Evolutionary conservation across 371 early-diverging fungal species (phyloP), one percentile per base, ranked within the genome.

Genomic region (Rhizoclosmatium hyalinum): DNA sequence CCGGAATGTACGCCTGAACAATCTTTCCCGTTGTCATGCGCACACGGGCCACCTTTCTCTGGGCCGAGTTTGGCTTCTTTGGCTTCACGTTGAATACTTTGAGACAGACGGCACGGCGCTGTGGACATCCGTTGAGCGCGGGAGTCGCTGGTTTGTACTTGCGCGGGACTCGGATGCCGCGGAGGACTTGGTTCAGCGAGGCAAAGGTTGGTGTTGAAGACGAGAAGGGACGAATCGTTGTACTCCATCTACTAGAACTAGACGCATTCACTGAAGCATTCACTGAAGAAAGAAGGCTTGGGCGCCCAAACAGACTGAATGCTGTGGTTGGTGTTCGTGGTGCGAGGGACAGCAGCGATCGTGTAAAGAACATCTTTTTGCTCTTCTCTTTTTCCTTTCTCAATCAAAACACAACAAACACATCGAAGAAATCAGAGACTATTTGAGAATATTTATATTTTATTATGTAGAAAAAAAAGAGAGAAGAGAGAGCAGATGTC

Each of bases 121-220:
- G 95, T 67, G 94, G 96, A 75, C 91, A 92, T 57, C 87, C 88
- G 71, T 95, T 94, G 46, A 98, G 87, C 14, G 95, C 95, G n/a
- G 97, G 98, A 2, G 95, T 84, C 73, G 92, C 92, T 76, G 91
- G 88, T 50, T 87, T 80, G 47, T 88, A 90, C 50, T 79, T 78
- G 69, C 87, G 88, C 41, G 86, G 81, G 82, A 94, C 95, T 68
- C 98, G 94, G 76, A 87, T 86, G 68, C 94, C 94, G 47, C 92
- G 90, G 76, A 97, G 96, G 54, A 95, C 95, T 79, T 98, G 98
- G 84, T 95, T 96, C 60, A 98, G 87, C 0, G 98, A 96, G n/a
- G 96, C 95, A 10, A 8, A 19, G 14, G 61, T 10, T 41, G 41
- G 32, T 10, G 61, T 10, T 19, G 61, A 60, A 21, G 61, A 14